Evolutionary conservation across 2,329 filamentous ascomycete species (phyloP), one percentile per base, ranked within the genome.

Genomic region (Aspergillus unguis): DNA sequence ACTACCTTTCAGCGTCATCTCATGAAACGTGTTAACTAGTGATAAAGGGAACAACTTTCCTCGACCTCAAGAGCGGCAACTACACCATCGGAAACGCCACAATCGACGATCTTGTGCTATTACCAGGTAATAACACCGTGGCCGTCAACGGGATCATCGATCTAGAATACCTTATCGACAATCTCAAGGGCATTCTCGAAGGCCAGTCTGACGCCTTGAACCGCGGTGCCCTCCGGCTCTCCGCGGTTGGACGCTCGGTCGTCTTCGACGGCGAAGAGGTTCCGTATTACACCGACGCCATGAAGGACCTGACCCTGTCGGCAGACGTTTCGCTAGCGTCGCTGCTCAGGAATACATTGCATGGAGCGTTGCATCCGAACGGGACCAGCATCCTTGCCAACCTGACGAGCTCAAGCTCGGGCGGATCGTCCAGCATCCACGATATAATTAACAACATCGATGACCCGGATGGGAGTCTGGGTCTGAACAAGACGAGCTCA

Each of bases 61-160:
- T 84, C 58, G 70, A 78, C 53, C 73, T 84, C 52, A 73, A 72
- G 36, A 75, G 78, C 49, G 74, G 75, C 33, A 70, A 72, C 35
- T 72, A 72, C 4, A 41, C 71, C 5, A 75, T 84, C 44, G 82
- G 80, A 38, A 78, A 73, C 47, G 63, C 76, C 2, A 75, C 77
- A 0, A 68, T 85, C 28, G 65, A 73, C 33, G 66, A 82, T 58
- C 68, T 84, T 32, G 68, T 75, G 6, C 68, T 85, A 26, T 68
- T 63, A n/a, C 82, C 82, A 0, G 82, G 82, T 26, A 70, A 74
- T 58, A 81, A 84, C 63, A 71, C 62, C 1, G 66, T 77, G 46
- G 72, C 77, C 2, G 74, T 84, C 61, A 73, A 71, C 33, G 75
- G 75, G 25, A 72, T 64, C 6, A 66, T 81, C 43, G 73, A 84